phyloP scores from a whole-genome alignment of 805 yeast genomes.

The Zygosaccharomyces siamensis region DNA sequence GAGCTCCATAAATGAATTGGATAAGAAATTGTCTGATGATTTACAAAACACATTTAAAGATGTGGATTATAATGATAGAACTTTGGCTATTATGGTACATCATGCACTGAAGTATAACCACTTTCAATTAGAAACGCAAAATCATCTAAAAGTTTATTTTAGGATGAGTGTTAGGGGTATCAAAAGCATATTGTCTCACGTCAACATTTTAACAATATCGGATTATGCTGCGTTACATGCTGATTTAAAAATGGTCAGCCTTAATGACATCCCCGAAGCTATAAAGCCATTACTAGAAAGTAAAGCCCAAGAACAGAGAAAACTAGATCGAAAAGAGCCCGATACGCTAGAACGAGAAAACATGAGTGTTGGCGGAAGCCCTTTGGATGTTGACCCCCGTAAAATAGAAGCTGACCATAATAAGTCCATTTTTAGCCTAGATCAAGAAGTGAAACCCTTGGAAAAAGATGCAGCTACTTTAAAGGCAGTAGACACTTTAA shows the following conservation, averaged over 20 bases:
- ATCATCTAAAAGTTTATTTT: slow-evolving; percentile 18
- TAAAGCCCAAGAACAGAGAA: background rate
- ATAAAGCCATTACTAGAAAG: slow-evolving; percentile 20
- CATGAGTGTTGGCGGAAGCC: background rate
- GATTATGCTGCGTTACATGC: slow-evolving; percentile 38
- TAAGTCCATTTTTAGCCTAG: slow-evolving; percentile 13
- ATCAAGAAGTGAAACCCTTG: slow-evolving; percentile 38
- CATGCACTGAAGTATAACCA: slow-evolving; percentile 34
- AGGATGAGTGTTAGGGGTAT: slow-evolving; percentile 19
- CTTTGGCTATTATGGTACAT: slow-evolving; percentile 55
- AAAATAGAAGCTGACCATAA: background rate
- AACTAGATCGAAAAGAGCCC: background rate
- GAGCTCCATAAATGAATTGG: slow-evolving; percentile 38
- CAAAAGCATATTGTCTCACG: slow-evolving; percentile 21
- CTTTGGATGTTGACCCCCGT: background rate
- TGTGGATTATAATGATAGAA: slow-evolving; percentile 46
- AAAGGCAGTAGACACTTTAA: slow-evolving; percentile 67
- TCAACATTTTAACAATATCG: slow-evolving; percentile 27
- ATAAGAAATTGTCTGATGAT: slow-evolving; percentile 37
- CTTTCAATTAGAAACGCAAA: slow-evolving; percentile 5
- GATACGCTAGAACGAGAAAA: background rate
- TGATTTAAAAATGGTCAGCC: slow-evolving; percentile 32
- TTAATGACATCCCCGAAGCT: slow-evolving; percentile 26
- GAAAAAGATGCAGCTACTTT: slow-evolving; percentile 53
- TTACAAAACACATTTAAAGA: slow-evolving; percentile 38